Evolutionary conservation across 176 grass and related monocot genomes (phyloP).

Genomic region (Cenchrus americanus): DNA sequence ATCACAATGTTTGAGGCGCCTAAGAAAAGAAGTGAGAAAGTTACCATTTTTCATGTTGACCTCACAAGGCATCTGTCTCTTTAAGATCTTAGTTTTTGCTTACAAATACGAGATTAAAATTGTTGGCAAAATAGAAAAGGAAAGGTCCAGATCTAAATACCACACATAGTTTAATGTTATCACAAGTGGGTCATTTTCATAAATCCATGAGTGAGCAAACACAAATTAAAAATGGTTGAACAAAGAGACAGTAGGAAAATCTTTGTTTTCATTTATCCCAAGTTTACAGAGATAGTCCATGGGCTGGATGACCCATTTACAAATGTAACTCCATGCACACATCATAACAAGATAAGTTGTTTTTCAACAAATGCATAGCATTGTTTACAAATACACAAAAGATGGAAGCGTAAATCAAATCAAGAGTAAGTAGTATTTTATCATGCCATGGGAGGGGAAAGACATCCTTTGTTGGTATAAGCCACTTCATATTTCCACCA

Average conservation of each 20-base stretch:
- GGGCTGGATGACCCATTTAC: constrained; percentile 19
- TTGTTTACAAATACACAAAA: constrained; percentile 31
- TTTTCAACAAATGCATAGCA: constrained; percentile 31
- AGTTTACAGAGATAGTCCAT: constrained; percentile 13
- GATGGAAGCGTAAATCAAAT: constrained; percentile 16
- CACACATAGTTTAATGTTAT: constrained; percentile 12
- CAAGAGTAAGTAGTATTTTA: constrained; percentile 21
- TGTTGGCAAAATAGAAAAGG: background rate
- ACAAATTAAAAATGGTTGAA: constrained; percentile 2
- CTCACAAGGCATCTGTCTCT: constrained; percentile 12
- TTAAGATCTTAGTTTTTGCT: constrained; percentile 5
- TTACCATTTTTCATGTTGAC: constrained; percentile 21
- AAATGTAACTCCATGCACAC: background rate
- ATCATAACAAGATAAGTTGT: constrained; percentile 2
- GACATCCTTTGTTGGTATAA: constrained; percentile 16
- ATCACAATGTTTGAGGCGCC: constrained; percentile 2
- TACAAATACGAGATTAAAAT: background rate
- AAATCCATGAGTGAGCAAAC: background rate
- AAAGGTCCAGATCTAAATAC: constrained; percentile 1
- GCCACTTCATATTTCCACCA: constrained; percentile 22
- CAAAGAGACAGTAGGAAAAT: background rate
- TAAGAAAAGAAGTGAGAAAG: background rate
- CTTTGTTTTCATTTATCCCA: background rate
- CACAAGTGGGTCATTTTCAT: background rate
- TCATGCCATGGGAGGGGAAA: constrained; percentile 31